These are phyloP conservation scores for Rhodotorula toruloides DNA, from an alignment of 768 basidiomycete species.

Conservation along the genomic window DNA sequence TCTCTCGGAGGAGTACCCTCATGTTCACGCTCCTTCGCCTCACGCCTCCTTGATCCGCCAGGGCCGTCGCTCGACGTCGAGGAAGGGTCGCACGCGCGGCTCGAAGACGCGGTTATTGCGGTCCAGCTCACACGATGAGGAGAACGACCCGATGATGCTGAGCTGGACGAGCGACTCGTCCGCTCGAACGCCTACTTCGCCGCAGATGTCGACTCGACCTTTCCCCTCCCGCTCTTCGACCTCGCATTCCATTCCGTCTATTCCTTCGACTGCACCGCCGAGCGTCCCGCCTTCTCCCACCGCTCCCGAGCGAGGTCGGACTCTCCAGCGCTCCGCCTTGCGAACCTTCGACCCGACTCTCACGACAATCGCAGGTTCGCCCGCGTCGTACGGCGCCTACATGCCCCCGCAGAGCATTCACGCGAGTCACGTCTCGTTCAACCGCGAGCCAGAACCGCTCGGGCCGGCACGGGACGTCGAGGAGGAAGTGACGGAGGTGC, in stretches of 20 bases:
- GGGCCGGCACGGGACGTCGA: neutral
- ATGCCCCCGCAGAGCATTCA: neutral
- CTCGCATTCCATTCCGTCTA: too few species aligned
- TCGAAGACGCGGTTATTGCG: neutral
- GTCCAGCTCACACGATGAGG: neutral
- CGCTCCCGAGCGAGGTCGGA: constrained; percentile 27
- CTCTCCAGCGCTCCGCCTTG: constrained; percentile 9
- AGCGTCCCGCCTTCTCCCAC: constrained; percentile 25
- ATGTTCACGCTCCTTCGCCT: constrained; percentile 16
- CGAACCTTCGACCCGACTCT: constrained; percentile 20
- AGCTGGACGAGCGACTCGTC: constrained; percentile 32
- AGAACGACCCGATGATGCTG: constrained; percentile 6
- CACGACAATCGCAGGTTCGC: constrained; percentile 30
- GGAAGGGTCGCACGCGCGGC: neutral
- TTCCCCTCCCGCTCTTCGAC: neutral
- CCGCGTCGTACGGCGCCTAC: constrained; percentile 2
- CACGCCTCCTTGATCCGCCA: neutral
- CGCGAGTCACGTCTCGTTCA: constrained; percentile 21
- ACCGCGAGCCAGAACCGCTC: neutral
- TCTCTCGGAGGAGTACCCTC: constrained; percentile 18
- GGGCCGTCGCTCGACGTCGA: constrained; percentile 6
- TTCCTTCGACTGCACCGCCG: neutral
- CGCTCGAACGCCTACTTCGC: neutral
- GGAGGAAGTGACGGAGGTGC: neutral
- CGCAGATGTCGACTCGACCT: neutral